Base-by-base conservation (phyloP, 1,284 basidiomycete species). In the Neolentinus lepideus region DNA sequence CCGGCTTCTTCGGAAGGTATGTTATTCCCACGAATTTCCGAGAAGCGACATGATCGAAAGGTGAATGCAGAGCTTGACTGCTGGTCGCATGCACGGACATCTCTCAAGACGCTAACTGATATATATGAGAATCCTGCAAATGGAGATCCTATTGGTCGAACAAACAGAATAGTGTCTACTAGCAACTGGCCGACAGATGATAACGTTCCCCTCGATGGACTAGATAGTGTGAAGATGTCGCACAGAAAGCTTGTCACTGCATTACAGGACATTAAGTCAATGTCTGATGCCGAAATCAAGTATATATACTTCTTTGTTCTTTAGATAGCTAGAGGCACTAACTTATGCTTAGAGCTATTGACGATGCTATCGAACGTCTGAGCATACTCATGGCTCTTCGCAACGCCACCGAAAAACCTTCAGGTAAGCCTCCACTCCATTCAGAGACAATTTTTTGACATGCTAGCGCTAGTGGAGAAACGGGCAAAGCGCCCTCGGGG, bases 401-500 rank as follows among this genome's bases (percentile, higher is more conserved):
- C 57, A 82, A 79, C 65, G 85, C 88, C 0, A 76, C 87, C 24
- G 88, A 90, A 68, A 65, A 68, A 9, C 71, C 75, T 46, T 78
- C 76, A 75, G 87, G 85, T 85, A 69, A 62, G 59, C 57, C 36
- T 38, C 31, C 35, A 29, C 26, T 50, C 54, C n/a, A n/a, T n/a
- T 54, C 25, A 22, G 45, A 33, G 24, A 36, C 29, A 19, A 22
- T 47, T 19, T 52, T 22, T 14, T 47, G 35, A 11, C 19, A 21
- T 14, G 53, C 25, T n/a, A 56, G 21, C 47, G 54, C 48, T 46
- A 22, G 54, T 62, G 81, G 86, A 89, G 58, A 91, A 90, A 69
- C 80, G 89, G 48, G 80, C 77, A 58, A 90, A 91, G 68, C 84
- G 89, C 21, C 84, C 84, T 25, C 74, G 88, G 56, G 80, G 76